These are phyloP conservation scores for Amaranthus tricolor DNA, from an alignment of 179 eudicot genomes.

Conservation along the genomic window DNA sequence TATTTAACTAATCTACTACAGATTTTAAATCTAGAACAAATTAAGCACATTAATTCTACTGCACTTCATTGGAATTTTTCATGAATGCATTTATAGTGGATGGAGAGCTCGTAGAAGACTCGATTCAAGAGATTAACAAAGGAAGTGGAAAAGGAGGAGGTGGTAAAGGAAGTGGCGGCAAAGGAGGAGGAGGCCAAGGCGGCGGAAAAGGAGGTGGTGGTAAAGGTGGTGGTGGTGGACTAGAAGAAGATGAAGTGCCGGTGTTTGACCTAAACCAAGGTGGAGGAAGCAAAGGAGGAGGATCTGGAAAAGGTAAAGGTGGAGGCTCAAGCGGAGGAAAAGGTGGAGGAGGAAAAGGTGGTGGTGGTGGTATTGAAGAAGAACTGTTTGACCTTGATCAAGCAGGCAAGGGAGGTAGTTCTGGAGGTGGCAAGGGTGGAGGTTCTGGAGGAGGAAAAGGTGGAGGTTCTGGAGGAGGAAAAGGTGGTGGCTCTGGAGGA, in stretches of 20 bases:
- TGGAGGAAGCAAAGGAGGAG: background rate
- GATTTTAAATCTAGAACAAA: no score
- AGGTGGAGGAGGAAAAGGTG: slow-evolving; percentile 4
- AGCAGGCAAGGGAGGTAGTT: slow-evolving; percentile 7
- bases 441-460: slow-evolving; percentile 3
- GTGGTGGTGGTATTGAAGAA: background rate
- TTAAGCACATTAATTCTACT: no score
- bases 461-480: slow-evolving; percentile 3
- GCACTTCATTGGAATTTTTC: background rate
- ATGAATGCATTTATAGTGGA: background rate
- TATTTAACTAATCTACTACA: no score
- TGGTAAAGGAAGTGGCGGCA: background rate
- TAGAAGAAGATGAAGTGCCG: background rate
- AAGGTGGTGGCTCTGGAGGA: slow-evolving; percentile 17
- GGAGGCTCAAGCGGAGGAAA: background rate
- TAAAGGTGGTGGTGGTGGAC: background rate
- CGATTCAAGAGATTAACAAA: background rate
- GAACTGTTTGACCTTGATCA: background rate
- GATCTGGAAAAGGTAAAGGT: background rate
- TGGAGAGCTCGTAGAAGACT: slow-evolving; percentile 1
- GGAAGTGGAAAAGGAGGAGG: slow-evolving; percentile 5
- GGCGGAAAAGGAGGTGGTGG: background rate
- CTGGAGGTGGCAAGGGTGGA: slow-evolving; percentile 9
- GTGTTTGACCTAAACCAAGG: background rate
- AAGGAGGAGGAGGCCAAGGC: slow-evolving; percentile 1